Evolutionary conservation across 768 basidiomycete species (phyloP).

Genomic region (Termitomyces sp.): DNA sequence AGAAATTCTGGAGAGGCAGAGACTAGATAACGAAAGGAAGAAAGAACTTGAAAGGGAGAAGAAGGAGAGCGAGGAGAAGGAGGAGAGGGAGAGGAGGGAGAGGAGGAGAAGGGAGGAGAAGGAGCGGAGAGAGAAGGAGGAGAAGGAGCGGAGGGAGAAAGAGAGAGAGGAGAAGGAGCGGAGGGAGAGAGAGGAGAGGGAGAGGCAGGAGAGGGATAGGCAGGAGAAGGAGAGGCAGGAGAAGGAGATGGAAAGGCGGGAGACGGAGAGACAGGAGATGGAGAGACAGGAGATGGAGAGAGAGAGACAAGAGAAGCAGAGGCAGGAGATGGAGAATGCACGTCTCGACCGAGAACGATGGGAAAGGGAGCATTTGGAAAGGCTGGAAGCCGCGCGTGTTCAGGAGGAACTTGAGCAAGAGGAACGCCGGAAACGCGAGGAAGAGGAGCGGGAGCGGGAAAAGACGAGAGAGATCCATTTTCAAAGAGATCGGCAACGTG

Average conservation of each 20-base stretch:
- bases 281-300: background rate
- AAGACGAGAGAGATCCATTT: background rate
- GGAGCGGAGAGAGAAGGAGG: background rate
- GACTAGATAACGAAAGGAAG: background rate
- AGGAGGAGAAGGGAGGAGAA: background rate
- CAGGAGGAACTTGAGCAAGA: background rate
- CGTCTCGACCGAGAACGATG: background rate
- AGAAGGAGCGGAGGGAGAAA: background rate
- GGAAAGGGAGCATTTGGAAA: background rate
- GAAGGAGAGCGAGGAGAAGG: background rate
- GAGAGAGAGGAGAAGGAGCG: background rate
- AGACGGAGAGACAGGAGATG: background rate
- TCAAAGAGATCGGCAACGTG: background rate
- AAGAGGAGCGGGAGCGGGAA: background rate
- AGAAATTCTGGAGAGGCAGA: background rate
- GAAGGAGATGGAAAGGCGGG: background rate
- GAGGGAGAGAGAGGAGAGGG: background rate
- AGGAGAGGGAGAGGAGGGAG: background rate
- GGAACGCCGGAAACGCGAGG: background rate
- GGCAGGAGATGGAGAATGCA: slow-evolving; percentile 4
- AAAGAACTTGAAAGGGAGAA: background rate
- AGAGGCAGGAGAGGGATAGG: background rate
- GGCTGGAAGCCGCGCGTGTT: background rate
- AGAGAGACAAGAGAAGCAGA: background rate
- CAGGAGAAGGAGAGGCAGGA: background rate